phyloP scores from a whole-genome alignment of 2,329 filamentous ascomycete species.

The Beauveria caledonica region DNA sequence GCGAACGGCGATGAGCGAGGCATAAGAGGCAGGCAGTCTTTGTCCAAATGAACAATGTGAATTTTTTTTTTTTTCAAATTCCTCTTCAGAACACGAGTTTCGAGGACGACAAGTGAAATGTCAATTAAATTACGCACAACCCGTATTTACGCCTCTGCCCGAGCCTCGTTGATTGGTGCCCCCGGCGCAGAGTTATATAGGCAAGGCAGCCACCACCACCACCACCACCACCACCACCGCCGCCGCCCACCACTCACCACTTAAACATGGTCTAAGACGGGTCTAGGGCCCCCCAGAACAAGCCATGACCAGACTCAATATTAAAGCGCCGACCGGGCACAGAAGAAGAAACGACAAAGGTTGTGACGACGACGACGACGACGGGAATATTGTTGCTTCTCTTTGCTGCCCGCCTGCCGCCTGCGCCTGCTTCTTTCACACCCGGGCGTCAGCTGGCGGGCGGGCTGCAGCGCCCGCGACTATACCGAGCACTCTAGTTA shows the following conservation, averaged over 20 bases:
- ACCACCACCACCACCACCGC: neutral
- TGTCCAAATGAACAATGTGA: no score
- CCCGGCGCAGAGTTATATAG: neutral
- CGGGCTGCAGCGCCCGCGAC: no score
- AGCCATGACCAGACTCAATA: neutral
- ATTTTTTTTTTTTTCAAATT: no score
- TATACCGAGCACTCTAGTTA: neutral
- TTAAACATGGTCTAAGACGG: slow-evolving; percentile 7
- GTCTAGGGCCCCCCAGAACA: neutral
- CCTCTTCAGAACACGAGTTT: no score
- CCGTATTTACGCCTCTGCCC: no score
- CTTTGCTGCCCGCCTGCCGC: no score
- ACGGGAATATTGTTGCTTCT: neutral
- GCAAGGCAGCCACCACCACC: neutral
- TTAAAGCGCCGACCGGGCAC: no score
- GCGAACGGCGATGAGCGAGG: neutral
- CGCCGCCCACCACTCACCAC: neutral
- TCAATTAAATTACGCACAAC: no score
- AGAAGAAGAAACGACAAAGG: neutral
- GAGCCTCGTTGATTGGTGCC: no score
- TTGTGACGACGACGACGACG: neutral
- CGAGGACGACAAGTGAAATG: no score
- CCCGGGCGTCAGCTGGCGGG: no score
- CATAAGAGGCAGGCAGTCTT: neutral
- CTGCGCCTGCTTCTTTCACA: no score